phyloP scores from a whole-genome alignment of 495 filamentous ascomycete species.

The Penicillium dipodomyicola region DNA sequence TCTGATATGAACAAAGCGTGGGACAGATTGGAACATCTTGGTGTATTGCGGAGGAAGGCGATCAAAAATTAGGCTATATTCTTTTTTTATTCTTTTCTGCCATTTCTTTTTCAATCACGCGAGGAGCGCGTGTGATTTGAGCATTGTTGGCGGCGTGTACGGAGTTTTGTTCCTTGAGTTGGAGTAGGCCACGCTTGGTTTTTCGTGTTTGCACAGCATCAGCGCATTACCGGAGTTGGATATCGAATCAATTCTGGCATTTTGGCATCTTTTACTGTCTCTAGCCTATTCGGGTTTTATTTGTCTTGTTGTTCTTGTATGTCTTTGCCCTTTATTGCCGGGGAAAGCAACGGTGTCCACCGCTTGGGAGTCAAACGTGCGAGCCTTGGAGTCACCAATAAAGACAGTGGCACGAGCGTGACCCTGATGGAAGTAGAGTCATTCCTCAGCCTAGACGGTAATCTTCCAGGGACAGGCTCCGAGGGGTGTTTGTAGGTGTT shows the following conservation, averaged over 20 bases:
- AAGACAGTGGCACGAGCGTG: constrained; percentile 60
- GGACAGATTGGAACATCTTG: constrained; percentile 42
- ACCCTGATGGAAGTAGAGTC: constrained; percentile 64
- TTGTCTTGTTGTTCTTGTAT: background rate
- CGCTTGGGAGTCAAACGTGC: constrained; percentile 62
- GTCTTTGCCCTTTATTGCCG: constrained; percentile 43
- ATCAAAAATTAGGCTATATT: constrained; percentile 28
- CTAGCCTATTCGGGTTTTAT: background rate
- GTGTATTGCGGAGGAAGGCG: constrained; percentile 42
- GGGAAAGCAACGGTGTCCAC: constrained; percentile 66
- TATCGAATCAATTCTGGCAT: constrained; percentile 9
- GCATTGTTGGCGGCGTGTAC: constrained; percentile 19
- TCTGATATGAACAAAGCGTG: constrained; percentile 43
- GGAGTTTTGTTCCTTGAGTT: constrained; percentile 13
- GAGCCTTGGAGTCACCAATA: constrained; percentile 53
- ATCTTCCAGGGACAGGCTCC: constrained; percentile 54
- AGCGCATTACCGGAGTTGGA: constrained; percentile 28
- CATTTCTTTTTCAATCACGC: background rate
- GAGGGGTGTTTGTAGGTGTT: constrained; percentile 49
- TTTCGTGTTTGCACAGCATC: constrained; percentile 18
- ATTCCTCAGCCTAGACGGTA: constrained; percentile 54
- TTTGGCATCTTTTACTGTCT: background rate
- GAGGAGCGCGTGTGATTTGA: constrained; percentile 10
- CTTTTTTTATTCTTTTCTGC: constrained; percentile 12
- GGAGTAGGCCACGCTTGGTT: constrained; percentile 14